Evolutionary conservation across 192 early-diverging fungal genomes (phyloP), one percentile per base, ranked within the genome.

Genomic region (Backusella australiensis): DNA sequence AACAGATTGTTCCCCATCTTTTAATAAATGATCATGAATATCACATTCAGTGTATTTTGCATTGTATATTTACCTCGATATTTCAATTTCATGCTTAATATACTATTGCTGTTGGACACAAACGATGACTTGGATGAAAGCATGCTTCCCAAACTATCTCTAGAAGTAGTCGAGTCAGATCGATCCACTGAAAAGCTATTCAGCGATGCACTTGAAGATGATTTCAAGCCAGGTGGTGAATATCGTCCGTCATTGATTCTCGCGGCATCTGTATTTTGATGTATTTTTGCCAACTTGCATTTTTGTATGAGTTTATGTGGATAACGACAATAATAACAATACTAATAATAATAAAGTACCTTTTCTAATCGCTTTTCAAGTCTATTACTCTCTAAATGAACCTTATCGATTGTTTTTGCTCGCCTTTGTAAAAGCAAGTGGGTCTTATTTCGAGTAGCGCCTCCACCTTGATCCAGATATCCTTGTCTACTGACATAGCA

Each of bases 311-410:
- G 14, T 15, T 4, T 21, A 34, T n/a, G 52, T 0, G 6, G 8
- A 3, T 19, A 63, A 8, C 0, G 1, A 29, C 0, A 29, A 29
- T 0, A 0, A 29, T 29, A 29, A 56, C 5, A 63, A 21, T n/a
- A 17, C 53, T 1, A 46, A 0, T 49, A 23, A 26, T 7, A 2
- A 9, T 75, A 75, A 9, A 80, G 78, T 49, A 94, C 85, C 73
- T 90, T 89, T 83, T 94, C 93, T 34, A 94, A 77, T 3, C 93
- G 85, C 76, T 92, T 90, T 75, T 93, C 92, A 4, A 93, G 80
- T 41, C 91, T 83, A 74, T 93, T 94, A 4, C 87, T 87, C 70
- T 93, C 93, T 39, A 94, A 77, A 67, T 90, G 88, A 8, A 90
- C 86, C 15, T 81, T 80, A 36, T 89, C 89, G 4, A 88, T 84